Evolutionary conservation across 768 basidiomycete genomes (phyloP).

Genomic region (Neoboletus brunneissimus): DNA sequence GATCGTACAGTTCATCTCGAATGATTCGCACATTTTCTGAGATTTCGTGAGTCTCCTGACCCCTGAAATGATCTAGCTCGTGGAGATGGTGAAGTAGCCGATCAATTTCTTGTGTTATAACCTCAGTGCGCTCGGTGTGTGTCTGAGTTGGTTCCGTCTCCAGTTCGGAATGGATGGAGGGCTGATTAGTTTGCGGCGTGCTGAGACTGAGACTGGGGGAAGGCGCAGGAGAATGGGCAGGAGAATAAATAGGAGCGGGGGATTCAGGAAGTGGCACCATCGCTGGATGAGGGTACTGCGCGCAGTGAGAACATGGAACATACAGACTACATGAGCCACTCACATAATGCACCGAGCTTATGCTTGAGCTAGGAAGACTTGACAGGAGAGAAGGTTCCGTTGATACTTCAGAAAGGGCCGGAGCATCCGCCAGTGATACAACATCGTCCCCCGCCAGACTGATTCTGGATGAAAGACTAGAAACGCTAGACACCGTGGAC

Average conservation of each 20-base stretch:
- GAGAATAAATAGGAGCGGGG: slow-evolving; percentile 19
- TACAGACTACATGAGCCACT: slow-evolving; percentile 18
- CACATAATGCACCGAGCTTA: slow-evolving; percentile 33
- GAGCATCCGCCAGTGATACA: slow-evolving; percentile 16
- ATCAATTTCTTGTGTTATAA: slow-evolving; percentile 52
- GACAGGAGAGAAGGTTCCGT: slow-evolving; percentile 61
- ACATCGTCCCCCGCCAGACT: slow-evolving; percentile 35
- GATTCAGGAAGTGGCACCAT: slow-evolving; percentile 27
- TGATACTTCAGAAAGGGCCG: slow-evolving; percentile 35
- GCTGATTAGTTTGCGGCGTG: slow-evolving; percentile 45
- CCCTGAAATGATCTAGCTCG: slow-evolving; percentile 61
- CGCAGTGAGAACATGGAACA: background rate
- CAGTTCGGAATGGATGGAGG: slow-evolving; percentile 47
- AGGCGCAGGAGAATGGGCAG: slow-evolving; percentile 40
- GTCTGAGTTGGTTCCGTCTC: slow-evolving; percentile 42
- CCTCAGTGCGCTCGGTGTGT: slow-evolving; percentile 38
- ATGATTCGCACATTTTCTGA: slow-evolving; percentile 67
- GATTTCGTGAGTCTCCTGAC: slow-evolving; percentile 62
- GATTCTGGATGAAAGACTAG: slow-evolving; percentile 42
- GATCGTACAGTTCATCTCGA: slow-evolving; percentile 61
- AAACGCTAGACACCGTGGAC: slow-evolving; percentile 38
- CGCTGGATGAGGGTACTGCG: slow-evolving; percentile 33
- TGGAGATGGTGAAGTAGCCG: slow-evolving; percentile 53
- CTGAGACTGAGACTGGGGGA: slow-evolving; percentile 48
- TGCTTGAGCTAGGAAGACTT: slow-evolving; percentile 32